These are phyloP conservation scores for Phytopythium cucurbitacearum DNA, from an alignment of 352 stramenopile species.

Conservation along the genomic window DNA sequence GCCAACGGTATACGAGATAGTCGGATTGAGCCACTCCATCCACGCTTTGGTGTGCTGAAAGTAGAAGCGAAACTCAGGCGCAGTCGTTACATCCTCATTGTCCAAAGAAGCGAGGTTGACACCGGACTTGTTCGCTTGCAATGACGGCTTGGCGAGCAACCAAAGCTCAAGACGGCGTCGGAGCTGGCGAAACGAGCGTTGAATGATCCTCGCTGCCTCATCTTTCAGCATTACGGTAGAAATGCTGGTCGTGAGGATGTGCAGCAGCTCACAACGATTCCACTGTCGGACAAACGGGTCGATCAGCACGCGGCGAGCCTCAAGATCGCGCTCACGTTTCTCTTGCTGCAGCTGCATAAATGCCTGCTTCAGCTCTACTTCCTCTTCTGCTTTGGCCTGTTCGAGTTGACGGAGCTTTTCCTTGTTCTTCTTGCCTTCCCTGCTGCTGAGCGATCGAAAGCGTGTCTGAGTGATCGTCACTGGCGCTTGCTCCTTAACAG, in stretches of 20 bases:
- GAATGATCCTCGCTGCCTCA: slow-evolving; percentile 20
- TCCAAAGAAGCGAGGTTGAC: not conserved
- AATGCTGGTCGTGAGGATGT: slow-evolving; percentile 27
- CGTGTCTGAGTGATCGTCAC: not conserved
- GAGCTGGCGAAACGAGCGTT: slow-evolving; percentile 21
- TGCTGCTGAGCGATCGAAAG: not conserved
- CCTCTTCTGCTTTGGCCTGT: not conserved
- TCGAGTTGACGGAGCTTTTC: not conserved
- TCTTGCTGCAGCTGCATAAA: not conserved
- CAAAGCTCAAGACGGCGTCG: slow-evolving; percentile 13
- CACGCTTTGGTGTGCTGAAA: slow-evolving; percentile 40
- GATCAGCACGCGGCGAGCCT: slow-evolving; percentile 6
- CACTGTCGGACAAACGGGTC: slow-evolving; percentile 24
- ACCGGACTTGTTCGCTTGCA: not conserved
- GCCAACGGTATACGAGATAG: not conserved
- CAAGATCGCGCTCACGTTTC: not conserved
- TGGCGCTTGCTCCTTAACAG: too few species aligned
- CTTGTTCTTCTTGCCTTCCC: not conserved
- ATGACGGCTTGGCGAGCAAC: slow-evolving; percentile 16
- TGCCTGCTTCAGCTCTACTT: not conserved
- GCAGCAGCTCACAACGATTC: slow-evolving; percentile 28
- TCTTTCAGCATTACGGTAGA: slow-evolving; percentile 19
- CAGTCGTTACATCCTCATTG: not conserved
- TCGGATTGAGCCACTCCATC: slow-evolving; percentile 13
- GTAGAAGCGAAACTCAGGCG: slow-evolving; percentile 27